Evolutionary conservation across 352 stramenopile genomes (phyloP).

Genomic region (Globisporangium sylvaticum): DNA sequence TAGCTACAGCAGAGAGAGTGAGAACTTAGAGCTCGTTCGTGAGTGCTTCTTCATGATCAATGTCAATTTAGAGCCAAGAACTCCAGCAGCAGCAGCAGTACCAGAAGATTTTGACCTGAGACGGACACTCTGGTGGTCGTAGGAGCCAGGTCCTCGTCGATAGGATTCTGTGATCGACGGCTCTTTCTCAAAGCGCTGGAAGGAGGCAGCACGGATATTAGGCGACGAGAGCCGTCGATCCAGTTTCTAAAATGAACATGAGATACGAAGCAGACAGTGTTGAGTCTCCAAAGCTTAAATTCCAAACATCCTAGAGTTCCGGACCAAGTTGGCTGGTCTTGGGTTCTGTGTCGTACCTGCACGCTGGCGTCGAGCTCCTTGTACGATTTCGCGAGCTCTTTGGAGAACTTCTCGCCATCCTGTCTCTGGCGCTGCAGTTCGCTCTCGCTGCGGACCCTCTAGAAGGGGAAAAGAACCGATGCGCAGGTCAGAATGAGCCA

Average conservation of each 20-base stretch:
- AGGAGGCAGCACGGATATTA: constrained; percentile 21
- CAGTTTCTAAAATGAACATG: constrained; percentile 19
- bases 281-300: not conserved
- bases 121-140: constrained; percentile 4
- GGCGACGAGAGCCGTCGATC: constrained; percentile 33
- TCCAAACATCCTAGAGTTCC: not conserved
- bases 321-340: too few species aligned
- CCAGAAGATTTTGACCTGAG: not conserved
- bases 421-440: constrained; percentile 27
- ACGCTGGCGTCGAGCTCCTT: constrained; percentile 31
- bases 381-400: constrained; percentile 55
- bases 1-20: not conserved
- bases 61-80: not conserved
- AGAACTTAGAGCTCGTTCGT: not conserved
- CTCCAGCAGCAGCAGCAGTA: not conserved
- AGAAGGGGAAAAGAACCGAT: not conserved
- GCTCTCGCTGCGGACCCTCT: constrained; percentile 38
- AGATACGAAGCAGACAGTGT: not conserved
- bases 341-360: constrained; percentile 19
- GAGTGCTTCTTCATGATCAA: not conserved
- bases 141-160: constrained; percentile 31
- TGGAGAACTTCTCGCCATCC: constrained; percentile 31
- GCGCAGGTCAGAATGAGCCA: not conserved
- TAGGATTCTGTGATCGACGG: constrained; percentile 24
- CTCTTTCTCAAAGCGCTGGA: constrained; percentile 32